These are phyloP conservation scores for Entelexis paramagnoliae DNA, from an alignment of 1,139 yeast genomes.

Conservation along the genomic window DNA sequence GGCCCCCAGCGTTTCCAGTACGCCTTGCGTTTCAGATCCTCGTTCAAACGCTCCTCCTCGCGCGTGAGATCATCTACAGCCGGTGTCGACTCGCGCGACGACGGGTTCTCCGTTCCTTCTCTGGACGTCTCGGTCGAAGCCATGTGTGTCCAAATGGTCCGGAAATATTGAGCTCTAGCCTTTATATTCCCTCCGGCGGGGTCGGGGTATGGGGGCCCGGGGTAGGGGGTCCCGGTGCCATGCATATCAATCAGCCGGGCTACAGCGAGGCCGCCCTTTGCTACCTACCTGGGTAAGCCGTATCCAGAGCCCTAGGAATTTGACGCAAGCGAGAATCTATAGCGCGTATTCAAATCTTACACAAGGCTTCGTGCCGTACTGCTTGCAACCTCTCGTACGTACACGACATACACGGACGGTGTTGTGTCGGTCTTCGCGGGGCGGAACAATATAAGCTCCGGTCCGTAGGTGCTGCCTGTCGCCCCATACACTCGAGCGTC, in stretches of 20 bases:
- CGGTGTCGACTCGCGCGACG: constrained; percentile 12
- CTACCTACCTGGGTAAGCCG: not conserved
- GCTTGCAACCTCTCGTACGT: too few relatives aligned
- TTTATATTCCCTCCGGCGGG: not conserved
- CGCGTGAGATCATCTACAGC: constrained; percentile 3
- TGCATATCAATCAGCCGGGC: constrained; percentile 1
- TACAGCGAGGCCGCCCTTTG: constrained; percentile 1
- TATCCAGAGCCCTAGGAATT: not conserved
- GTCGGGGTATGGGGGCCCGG: not conserved
- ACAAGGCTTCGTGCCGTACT: too few relatives aligned
- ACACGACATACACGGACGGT: too few relatives aligned
- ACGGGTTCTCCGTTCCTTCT: not conserved
- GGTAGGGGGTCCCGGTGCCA: not conserved
- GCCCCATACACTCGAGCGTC: not conserved
- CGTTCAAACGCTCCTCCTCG: constrained; percentile 60
- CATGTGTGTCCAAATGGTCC: not conserved
- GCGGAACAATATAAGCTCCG: too few relatives aligned
- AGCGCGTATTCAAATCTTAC: too few relatives aligned
- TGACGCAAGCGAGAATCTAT: not conserved
- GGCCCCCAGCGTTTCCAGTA: constrained; percentile 93
- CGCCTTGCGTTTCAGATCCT: constrained; percentile 44
- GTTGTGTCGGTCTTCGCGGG: too few relatives aligned
- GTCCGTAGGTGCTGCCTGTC: not conserved
- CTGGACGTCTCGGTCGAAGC: not conserved
- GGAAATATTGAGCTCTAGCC: not conserved